A percentile compares a stretch with the other conserved stretches of the same genome.
Evolutionary conservation across 257 asterid species (phyloP).

Genomic region (Petunia axillaris): DNA sequence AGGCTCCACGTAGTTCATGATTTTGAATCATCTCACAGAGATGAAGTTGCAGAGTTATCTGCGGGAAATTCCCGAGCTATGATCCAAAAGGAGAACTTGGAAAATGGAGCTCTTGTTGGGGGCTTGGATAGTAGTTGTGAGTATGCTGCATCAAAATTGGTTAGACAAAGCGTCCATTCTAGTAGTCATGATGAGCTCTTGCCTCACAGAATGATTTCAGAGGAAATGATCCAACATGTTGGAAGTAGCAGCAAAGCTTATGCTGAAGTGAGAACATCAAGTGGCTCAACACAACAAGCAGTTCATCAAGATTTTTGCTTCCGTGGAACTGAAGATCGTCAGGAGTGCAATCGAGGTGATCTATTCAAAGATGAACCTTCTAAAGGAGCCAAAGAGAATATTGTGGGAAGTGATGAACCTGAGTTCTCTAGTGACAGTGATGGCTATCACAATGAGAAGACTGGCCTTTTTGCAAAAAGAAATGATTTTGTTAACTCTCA

Average conservation of each 20-base stretch:
- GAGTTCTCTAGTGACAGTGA: conserved; percentile 44
- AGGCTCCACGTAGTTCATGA: conserved; percentile 27
- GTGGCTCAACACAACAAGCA: conserved; percentile 10
- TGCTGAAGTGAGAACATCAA: conserved; percentile 28
- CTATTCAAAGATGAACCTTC: conserved; percentile 20
- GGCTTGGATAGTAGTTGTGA: conserved; percentile 25
- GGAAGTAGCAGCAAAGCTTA: conserved; percentile 36
- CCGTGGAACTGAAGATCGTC: conserved; percentile 27
- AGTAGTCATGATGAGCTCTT: conserved; percentile 36
- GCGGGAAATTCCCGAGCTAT: conserved; percentile 5
- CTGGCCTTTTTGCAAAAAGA: conserved; percentile 44
- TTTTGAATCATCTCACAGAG: conserved; percentile 29
- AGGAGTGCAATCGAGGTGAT: conserved; percentile 14
- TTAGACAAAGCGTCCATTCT: conserved; percentile 16
- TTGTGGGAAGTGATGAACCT: conserved; percentile 23
- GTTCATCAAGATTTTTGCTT: conserved; percentile 15
- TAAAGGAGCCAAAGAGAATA: conserved; percentile 33
- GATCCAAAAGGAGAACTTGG: conserved; percentile 18
- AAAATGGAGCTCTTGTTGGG: conserved; percentile 27
- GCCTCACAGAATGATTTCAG: conserved; percentile 34
- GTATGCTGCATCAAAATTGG: conserved; percentile 30
- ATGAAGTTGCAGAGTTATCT: conserved; percentile 29
- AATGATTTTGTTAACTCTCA: conserved; percentile 53
- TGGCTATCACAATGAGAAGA: conserved; percentile 46
- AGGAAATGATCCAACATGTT: conserved; percentile 35